Conservation (phyloP, 2,329 filamentous ascomycete species). For the Cladosporium sp. region DNA sequence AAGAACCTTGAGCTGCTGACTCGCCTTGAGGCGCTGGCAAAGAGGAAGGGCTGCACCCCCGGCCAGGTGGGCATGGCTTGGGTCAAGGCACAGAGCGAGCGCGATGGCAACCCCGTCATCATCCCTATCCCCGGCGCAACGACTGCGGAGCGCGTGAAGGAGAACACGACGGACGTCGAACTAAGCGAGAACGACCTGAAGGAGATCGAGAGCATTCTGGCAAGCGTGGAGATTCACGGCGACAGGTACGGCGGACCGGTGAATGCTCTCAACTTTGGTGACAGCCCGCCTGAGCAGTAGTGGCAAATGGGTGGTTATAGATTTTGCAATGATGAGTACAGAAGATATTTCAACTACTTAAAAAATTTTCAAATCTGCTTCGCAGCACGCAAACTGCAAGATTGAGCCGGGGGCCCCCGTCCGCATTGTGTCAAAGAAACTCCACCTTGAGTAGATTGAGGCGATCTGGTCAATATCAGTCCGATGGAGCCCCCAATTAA, state of each 20-base stretch:
- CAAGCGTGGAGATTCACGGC: slow-evolving; percentile 39
- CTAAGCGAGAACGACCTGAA: slow-evolving; percentile 44
- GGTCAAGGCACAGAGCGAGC: slow-evolving; percentile 39
- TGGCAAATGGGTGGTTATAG: background rate
- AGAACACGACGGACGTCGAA: slow-evolving; percentile 36
- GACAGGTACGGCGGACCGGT: slow-evolving; percentile 32
- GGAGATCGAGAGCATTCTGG: slow-evolving; percentile 47
- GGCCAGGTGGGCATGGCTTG: slow-evolving; percentile 46
- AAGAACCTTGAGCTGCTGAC: slow-evolving; percentile 58
- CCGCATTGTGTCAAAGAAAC: too few relatives aligned
- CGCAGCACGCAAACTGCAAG: too few relatives aligned
- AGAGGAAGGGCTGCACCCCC: slow-evolving; percentile 47
- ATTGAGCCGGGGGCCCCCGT: too few relatives aligned
- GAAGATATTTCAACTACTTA: too few relatives aligned
- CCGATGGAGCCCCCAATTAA: too few relatives aligned
- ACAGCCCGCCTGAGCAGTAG: slow-evolving; percentile 20
- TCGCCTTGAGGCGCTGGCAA: slow-evolving; percentile 52
- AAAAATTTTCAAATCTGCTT: too few relatives aligned
- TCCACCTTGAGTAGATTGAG: too few relatives aligned
- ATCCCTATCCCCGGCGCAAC: slow-evolving; percentile 41
- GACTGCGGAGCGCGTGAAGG: slow-evolving; percentile 32
- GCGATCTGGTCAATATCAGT: too few relatives aligned
- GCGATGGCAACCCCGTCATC: slow-evolving; percentile 39
- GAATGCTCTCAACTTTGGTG: slow-evolving; percentile 22
- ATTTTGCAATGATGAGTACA: too few relatives aligned